Evolutionary conservation across 2,329 filamentous ascomycete genomes (phyloP).

Genomic region (Trichocomaceae sp.): DNA sequence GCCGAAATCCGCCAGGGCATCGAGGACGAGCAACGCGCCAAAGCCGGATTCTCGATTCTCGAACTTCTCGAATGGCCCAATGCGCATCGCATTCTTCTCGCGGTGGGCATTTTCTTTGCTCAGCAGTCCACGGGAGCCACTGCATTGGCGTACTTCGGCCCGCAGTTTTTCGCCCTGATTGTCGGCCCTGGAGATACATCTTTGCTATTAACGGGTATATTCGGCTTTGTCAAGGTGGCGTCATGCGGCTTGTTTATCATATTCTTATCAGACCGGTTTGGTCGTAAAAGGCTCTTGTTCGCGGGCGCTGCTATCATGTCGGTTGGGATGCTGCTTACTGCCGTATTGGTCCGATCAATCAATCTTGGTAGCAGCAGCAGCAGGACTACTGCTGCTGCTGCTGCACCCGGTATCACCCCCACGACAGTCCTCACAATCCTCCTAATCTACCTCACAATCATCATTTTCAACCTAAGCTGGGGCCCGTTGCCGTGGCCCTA

Average conservation of each 20-base stretch:
- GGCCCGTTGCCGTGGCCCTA: conserved; percentile 37
- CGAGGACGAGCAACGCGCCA: conserved; percentile 40
- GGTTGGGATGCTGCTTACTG: conserved; percentile 44
- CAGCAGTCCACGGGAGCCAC: conserved; percentile 51
- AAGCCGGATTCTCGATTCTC: conserved; percentile 36
- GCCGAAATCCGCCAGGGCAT: conserved; percentile 46
- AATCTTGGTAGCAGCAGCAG: neutral
- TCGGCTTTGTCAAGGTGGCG: conserved; percentile 48
- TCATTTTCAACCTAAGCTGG: conserved; percentile 40
- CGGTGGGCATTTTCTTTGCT: conserved; percentile 44
- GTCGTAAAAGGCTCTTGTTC: conserved; percentile 47
- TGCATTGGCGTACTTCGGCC: conserved; percentile 50
- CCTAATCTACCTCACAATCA: conserved; percentile 51
- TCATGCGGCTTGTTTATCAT: conserved; percentile 48
- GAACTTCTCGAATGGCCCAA: conserved; percentile 45
- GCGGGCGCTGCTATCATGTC: conserved; percentile 40
- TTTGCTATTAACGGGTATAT: conserved; percentile 48
- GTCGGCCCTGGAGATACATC: conserved; percentile 41
- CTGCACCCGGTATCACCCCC: neutral
- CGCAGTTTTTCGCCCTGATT: conserved; percentile 50
- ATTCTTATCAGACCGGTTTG: conserved; percentile 48
- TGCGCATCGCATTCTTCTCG: conserved; percentile 39
- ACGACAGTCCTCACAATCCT: conserved; percentile 43
- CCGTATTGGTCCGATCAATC: conserved; percentile 39
- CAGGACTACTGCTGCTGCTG: neutral